Conservation (phyloP, 1,139 yeast species). For the Kurtzmaniella quercitrusa region DNA sequence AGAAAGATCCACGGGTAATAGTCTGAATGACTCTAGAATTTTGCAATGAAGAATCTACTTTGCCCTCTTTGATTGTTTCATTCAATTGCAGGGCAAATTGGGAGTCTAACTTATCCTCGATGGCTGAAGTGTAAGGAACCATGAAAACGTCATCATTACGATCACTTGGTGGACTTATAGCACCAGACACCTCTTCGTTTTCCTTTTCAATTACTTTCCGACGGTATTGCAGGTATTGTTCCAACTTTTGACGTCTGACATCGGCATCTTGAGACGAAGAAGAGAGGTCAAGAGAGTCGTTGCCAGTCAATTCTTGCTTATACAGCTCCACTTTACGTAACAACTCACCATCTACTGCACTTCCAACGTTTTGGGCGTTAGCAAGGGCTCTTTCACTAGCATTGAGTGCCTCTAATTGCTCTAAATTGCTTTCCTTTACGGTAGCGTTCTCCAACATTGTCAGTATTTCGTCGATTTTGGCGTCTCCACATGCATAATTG, state of each 20-base stretch:
- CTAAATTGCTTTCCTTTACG: constrained; percentile 27
- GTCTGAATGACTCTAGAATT: constrained; percentile 63
- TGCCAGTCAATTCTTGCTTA: constrained; percentile 45
- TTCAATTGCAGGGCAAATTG: constrained; percentile 60
- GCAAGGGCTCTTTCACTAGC: constrained; percentile 61
- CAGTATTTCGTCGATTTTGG: constrained; percentile 39
- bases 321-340: constrained; percentile 36
- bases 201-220: constrained; percentile 46
- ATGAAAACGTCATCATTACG: constrained; percentile 29
- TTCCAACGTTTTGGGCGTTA: constrained; percentile 53
- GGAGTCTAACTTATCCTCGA: constrained; percentile 64
- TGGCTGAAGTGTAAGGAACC: constrained; percentile 69
- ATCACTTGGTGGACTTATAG: constrained; percentile 18
- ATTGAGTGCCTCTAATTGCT: constrained; percentile 46
- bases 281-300: constrained; percentile 31
- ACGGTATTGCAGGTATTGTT: constrained; percentile 46
- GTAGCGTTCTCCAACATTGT: constrained; percentile 43
- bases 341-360: constrained; percentile 40
- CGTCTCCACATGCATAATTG: constrained; percentile 51
- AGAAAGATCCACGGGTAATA: constrained; percentile 66
- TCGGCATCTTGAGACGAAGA: constrained; percentile 45
- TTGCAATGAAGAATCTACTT: constrained; percentile 51
- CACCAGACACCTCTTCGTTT: constrained; percentile 21
- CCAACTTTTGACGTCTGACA: constrained; percentile 41
- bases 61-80: constrained; percentile 57